These are phyloP conservation scores for Zygnema cylindricum DNA, from an alignment of 139 green algal species.

Conservation along the genomic window DNA sequence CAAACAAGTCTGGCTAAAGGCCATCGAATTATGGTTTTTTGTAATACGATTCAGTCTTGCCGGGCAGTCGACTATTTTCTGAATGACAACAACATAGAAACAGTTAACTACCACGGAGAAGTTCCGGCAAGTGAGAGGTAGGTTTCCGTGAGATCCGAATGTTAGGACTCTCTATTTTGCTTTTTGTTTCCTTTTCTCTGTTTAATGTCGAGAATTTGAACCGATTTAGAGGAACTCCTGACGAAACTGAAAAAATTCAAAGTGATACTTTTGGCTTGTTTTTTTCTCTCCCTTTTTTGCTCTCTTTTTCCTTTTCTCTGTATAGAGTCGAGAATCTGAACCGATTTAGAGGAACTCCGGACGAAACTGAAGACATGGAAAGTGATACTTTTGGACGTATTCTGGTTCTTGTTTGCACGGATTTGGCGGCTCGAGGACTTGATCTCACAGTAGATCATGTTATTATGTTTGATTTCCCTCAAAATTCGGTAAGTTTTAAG, in stretches of 20 bases:
- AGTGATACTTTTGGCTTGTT: too few species aligned
- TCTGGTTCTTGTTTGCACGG: conserved; percentile 85
- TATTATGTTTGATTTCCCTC: conserved; percentile 96
- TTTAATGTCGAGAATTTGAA: too few species aligned
- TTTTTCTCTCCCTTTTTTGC: neutral
- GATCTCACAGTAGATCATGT: conserved; percentile 96
- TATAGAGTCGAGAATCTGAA: neutral
- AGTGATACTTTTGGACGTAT: neutral
- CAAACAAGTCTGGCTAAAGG: conserved; percentile 54
- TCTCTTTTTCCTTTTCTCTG: neutral
- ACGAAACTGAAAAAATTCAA: too few species aligned
- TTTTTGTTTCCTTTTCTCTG: neutral
- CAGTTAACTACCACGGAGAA: conserved; percentile 91
- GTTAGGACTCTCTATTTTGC: too few species aligned
- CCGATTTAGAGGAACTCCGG: neutral
- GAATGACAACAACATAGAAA: conserved; percentile 73
- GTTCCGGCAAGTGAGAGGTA: conserved; percentile 68
- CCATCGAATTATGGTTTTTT: conserved; percentile 87
- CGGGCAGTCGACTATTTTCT: conserved; percentile 86
- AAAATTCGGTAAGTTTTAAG: conserved; percentile 37
- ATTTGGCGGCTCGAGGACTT: conserved; percentile 90
- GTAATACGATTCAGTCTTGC: conserved; percentile 81
- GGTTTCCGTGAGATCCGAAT: neutral
- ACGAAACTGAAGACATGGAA: neutral
- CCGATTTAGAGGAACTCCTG: too few species aligned